phyloP scores from a whole-genome alignment of 805 yeast genomes.

The Starmerella bombicola region DNA sequence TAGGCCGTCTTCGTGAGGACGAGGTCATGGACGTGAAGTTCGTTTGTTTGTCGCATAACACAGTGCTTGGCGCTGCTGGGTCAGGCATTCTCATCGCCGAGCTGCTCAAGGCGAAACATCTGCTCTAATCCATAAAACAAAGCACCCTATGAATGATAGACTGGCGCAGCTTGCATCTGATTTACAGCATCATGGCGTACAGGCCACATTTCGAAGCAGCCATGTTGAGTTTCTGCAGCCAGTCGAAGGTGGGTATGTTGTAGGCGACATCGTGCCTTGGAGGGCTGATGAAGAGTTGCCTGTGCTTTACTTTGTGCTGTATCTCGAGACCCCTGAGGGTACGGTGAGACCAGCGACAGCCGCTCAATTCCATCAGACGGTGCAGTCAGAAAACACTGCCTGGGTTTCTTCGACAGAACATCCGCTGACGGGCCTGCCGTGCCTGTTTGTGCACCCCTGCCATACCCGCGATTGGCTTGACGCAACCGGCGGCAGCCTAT shows the following conservation, averaged over 20 bases:
- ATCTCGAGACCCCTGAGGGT: conserved; percentile 10
- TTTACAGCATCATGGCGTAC: neutral
- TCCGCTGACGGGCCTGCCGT: conserved; percentile 24
- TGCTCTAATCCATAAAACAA: conserved; percentile 45
- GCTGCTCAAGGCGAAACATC: conserved; percentile 60
- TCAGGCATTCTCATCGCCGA: conserved; percentile 95
- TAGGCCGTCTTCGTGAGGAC: conserved; percentile 88
- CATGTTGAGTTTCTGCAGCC: conserved; percentile 2
- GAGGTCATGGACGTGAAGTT: conserved; percentile 88
- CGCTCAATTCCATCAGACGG: conserved; percentile 10
- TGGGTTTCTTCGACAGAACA: conserved; percentile 23
- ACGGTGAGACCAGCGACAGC: conserved; percentile 10
- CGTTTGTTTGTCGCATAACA: conserved; percentile 96
- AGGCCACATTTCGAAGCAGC: neutral
- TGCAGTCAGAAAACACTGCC: conserved; percentile 1
- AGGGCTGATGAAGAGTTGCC: conserved; percentile 25
- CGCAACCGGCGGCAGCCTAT: conserved; percentile 18
- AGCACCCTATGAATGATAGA: neutral
- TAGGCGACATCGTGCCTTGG: conserved; percentile 24
- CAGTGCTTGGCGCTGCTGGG: conserved; percentile 98
- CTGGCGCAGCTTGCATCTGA: neutral
- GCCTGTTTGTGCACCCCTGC: conserved; percentile 35
- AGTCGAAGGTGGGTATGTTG: neutral
- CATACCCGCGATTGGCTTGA: conserved; percentile 27
- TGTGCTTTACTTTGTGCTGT: conserved; percentile 23